Evolutionary conservation across 2,329 filamentous ascomycete species (phyloP), one percentile per base, ranked within the genome.

Genomic region (Colletotrichum sp.): DNA sequence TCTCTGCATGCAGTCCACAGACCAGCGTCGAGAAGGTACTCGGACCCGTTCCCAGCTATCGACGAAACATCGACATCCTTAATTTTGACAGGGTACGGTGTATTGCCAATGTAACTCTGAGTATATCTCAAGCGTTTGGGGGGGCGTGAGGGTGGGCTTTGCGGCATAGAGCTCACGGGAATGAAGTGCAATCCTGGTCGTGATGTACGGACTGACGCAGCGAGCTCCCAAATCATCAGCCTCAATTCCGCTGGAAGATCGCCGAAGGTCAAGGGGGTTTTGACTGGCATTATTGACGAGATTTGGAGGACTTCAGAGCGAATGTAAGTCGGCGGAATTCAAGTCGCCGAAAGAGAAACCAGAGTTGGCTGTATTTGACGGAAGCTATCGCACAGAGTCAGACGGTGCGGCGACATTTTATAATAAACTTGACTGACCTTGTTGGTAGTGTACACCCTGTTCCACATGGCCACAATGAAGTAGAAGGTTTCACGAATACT

Each of bases 361-460:
- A 49, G 10, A 49, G n/a, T 21, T 13, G 10, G 2, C 0, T 49
- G 44, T 13, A 1, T 49, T 49, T 0, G 44, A 1, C 10, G 10
- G 44, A 13, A 49, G 44, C 13, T 49, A 3, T 49, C 7, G 6
- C 44, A 49, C 44, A 3, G 0, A 13, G 44, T 13, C 44, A n/a
- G 10, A 49, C n/a, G n/a, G 44, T 12, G 44, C n/a, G 44, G 44
- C n/a, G n/a, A 49, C 10, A 21, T 49, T 13, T 49, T 21, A 49
- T 49, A 13, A 49, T 21, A 0, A 49, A 7, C 16, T 49, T 49
- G 18, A 49, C 44, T 21, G 44, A 21, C 44, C 44, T 49, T 49
- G 39, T 44, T 44, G 16, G 10, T 13, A 2, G 10, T 4, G 6
- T 9, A 49, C 16, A 49, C n/a, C n/a, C 6, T 21, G n/a, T 0